A percentile compares a stretch with the other conserved stretches of the same genome.
These are phyloP conservation scores for Podospora didyma DNA, from an alignment of 495 filamentous ascomycete species.

Conservation along the genomic window DNA sequence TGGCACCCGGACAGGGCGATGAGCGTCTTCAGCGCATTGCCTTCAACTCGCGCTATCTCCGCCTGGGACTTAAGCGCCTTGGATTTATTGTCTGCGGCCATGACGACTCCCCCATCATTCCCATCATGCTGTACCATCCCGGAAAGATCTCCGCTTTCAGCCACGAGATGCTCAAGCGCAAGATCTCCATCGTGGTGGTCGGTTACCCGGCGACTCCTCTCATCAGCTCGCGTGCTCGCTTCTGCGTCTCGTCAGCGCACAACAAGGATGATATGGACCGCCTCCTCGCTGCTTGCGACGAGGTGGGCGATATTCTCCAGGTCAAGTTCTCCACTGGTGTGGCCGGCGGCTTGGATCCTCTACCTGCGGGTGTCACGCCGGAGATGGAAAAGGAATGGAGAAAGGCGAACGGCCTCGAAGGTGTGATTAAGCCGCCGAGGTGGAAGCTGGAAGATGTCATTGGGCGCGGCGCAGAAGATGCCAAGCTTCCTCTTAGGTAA, in stretches of 20 bases:
- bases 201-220: conserved; percentile 97
- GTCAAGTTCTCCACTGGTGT: conserved; percentile 94
- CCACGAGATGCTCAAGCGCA: conserved; percentile 94
- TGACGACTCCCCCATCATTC: conserved; percentile 96
- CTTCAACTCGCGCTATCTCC: conserved; percentile 97
- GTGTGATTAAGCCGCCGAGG: conserved; percentile 60
- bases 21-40: conserved; percentile 93
- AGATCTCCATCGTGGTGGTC: conserved; percentile 97
- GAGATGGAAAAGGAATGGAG: conserved; percentile 71
- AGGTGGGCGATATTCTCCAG: conserved; percentile 87
- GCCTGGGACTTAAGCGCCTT: conserved; percentile 92
- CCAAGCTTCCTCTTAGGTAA: conserved; percentile 65
- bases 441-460: conserved; percentile 82
- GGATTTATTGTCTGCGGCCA: conserved; percentile 96
- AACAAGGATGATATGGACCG: conserved; percentile 98
- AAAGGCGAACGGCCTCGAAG: conserved; percentile 50
- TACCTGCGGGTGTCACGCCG: conserved; percentile 61
- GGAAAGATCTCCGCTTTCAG: conserved; percentile 98
- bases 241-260: conserved; percentile 93
- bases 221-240: conserved; percentile 87
- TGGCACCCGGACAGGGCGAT: conserved; percentile 86
- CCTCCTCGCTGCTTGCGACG: conserved; percentile 82
- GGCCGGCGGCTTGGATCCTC: conserved; percentile 76
- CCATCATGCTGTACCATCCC: conserved; percentile 88
- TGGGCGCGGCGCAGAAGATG: conserved; percentile 71